A percentile compares a stretch with the other conserved stretches of the same genome.
phyloP scores from a whole-genome alignment of 805 yeast genomes.

The Lipomyces kockii region DNA sequence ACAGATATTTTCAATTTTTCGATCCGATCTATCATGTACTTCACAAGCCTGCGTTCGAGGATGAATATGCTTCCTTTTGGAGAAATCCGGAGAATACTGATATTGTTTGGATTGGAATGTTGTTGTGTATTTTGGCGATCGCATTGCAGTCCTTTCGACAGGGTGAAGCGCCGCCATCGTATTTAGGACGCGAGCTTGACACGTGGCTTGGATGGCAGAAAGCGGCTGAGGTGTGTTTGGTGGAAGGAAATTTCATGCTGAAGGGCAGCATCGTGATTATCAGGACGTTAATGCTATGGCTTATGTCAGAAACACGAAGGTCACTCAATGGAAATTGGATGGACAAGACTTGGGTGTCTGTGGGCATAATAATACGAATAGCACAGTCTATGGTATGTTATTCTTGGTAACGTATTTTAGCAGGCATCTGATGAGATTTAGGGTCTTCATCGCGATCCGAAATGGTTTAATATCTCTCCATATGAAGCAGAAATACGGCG shows the following conservation, averaged over 20 bases:
- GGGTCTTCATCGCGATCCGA: constrained; percentile 47
- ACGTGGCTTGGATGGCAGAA: constrained; percentile 41
- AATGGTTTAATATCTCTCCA: constrained; percentile 43
- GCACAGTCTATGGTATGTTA: constrained; percentile 43
- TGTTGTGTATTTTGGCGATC: constrained; percentile 41
- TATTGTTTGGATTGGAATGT: constrained; percentile 42
- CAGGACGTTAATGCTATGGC: constrained; percentile 43
- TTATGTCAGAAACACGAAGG: constrained; percentile 39
- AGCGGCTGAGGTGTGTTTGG: constrained; percentile 42
- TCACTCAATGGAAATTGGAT: constrained; percentile 34
- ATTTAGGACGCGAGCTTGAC: constrained; percentile 32
- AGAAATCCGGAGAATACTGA: constrained; percentile 40
- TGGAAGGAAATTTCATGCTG: constrained; percentile 41
- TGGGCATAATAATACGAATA: constrained; percentile 42
- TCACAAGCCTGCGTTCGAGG: constrained; percentile 42
- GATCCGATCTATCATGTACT: constrained; percentile 41
- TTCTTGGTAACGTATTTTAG: not conserved
- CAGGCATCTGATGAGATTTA: not conserved
- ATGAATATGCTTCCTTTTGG: constrained; percentile 42
- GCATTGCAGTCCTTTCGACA: constrained; percentile 41
- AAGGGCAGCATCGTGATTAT: constrained; percentile 43
- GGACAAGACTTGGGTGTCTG: constrained; percentile 41
- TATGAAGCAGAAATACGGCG: constrained; percentile 44
- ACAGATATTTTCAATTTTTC: constrained; percentile 41
- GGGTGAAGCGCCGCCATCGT: constrained; percentile 37